Conservation (phyloP, 1,284 basidiomycete species). For the Xerocomus minutiporus region DNA sequence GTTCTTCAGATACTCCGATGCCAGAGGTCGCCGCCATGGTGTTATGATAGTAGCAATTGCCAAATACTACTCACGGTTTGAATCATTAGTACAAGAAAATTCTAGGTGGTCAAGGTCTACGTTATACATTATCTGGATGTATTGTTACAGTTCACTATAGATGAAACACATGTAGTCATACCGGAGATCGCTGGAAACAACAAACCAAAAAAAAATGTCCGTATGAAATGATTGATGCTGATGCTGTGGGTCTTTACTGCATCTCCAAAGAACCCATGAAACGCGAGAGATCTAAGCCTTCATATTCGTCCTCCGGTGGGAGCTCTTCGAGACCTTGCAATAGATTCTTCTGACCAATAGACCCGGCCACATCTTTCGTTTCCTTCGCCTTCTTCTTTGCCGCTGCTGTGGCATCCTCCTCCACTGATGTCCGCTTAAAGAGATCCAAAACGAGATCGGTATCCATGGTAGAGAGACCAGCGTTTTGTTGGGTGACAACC, state of each 20-base stretch:
- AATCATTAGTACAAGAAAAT: constrained; percentile 8
- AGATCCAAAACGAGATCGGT: constrained; percentile 96
- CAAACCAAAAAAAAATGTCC: constrained; percentile 18
- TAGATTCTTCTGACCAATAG: constrained; percentile 71
- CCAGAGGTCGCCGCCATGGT: constrained; percentile 68
- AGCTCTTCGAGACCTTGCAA: constrained; percentile 85
- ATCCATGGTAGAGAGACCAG: constrained; percentile 91
- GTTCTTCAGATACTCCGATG: constrained; percentile 52
- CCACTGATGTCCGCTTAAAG: constrained; percentile 79
- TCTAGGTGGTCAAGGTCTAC: constrained; percentile 25
- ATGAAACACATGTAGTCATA: constrained; percentile 33
- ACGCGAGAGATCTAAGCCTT: constrained; percentile 75
- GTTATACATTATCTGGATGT: constrained; percentile 33
- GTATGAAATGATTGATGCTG: constrained; percentile 14
- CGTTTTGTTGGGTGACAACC: constrained; percentile 96
- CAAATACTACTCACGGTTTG: background rate
- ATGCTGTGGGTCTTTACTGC: constrained; percentile 15
- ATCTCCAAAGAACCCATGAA: constrained; percentile 75
- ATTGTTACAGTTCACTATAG: constrained; percentile 34
- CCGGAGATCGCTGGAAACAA: constrained; percentile 12
- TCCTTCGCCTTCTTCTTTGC: constrained; percentile 50
- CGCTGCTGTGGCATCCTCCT: constrained; percentile 56
- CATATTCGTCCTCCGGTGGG: constrained; percentile 87
- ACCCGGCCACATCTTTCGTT: constrained; percentile 48
- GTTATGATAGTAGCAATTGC: background rate